Evolutionary conservation across 2,329 filamentous ascomycete species (phyloP), one percentile per base, ranked within the genome.

Genomic region (Pseudocercospora fijiensis): DNA sequence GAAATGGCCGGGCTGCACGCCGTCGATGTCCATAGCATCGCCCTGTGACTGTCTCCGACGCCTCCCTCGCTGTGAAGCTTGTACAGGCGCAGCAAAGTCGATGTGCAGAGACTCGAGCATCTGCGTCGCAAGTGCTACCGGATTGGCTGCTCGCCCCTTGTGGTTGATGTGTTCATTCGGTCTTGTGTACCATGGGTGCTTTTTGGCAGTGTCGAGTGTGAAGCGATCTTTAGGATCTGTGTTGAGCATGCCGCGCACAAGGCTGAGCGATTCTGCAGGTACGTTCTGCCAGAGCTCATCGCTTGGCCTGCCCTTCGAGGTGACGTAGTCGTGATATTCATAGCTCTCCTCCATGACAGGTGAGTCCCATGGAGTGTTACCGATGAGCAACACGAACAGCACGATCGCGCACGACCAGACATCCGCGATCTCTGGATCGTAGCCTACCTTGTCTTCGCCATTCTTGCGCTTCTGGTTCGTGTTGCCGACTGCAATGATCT

Each of bases 361-460:
- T 74, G 95, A 91, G 73, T 98, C 95, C 95, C 95, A 99, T 0
- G 95, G 95, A 1, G 95, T 99, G 75, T 99, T 99, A 9, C 95
- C 95, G 1, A 96, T 92, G 3, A 99, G 82, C 3, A 99, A 82
- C 37, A 98, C 95, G 74, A 99, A 99, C 3, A 99, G 82, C n/a
- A 99, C 96, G 59, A 99, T 92, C 33, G 95, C 95, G 72, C 93
- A 97, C 16, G 93, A 97, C 96, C 96, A 99, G 62, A 99, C 89
- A 74, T 99, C 95, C 41, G 91, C 91, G 47, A 91, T 79, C 66
- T 97, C 91, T 7, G 93, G 88, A 28, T 85, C 83, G 74, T 94
- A 94, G 61, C 89, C 87, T 55, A 75, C 72, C 26, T 83, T 80
- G 58, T 84, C 78, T 41, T 83, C 71, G 45, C 67, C 71, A 27